These are phyloP conservation scores for Auricularia heimuer DNA, from an alignment of 768 basidiomycete species.

Conservation along the genomic window DNA sequence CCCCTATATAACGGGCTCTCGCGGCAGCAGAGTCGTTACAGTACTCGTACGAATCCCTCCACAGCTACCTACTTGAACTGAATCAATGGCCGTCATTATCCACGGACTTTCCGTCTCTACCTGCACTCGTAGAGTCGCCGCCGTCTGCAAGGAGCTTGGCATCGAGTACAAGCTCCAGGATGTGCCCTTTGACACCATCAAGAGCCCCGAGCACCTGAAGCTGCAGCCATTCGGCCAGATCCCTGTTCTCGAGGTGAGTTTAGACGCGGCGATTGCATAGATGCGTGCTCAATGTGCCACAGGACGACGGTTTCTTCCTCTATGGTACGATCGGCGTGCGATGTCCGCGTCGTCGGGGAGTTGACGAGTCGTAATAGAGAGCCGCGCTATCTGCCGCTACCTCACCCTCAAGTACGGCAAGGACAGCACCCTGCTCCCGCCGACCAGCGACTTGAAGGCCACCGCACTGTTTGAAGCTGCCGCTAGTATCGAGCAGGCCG, in stretches of 20 bases:
- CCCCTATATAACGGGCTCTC: background rate
- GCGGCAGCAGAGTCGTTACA: background rate
- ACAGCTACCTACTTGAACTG: background rate
- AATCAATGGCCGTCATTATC: constrained; percentile 23
- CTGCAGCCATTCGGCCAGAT: constrained; percentile 57
- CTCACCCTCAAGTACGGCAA: constrained; percentile 41
- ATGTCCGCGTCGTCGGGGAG: background rate
- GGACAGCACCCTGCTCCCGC: constrained; percentile 40
- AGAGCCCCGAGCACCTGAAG: constrained; percentile 29
- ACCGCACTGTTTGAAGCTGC: constrained; percentile 41
- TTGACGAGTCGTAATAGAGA: constrained; percentile 23
- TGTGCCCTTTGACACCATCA: constrained; percentile 39
- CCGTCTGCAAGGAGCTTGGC: constrained; percentile 43
- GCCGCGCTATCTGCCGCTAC: constrained; percentile 53
- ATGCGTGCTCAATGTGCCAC: background rate
- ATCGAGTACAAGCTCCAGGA: constrained; percentile 43
- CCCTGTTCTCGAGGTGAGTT: constrained; percentile 35
- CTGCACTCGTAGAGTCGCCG: constrained; percentile 42
- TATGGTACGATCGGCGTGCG: constrained; percentile 18
- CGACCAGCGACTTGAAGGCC: constrained; percentile 22
- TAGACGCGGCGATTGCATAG: background rate
- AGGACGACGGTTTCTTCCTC: constrained; percentile 51
- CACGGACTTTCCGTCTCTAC: constrained; percentile 29
- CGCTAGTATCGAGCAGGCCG: constrained; percentile 37
- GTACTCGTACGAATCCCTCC: background rate